Percentiles rank a stretch among this genome's conserved stretches.
phyloP scores from a whole-genome alignment of 176 grass and related monocot species.

The Oryza glaberrima region DNA sequence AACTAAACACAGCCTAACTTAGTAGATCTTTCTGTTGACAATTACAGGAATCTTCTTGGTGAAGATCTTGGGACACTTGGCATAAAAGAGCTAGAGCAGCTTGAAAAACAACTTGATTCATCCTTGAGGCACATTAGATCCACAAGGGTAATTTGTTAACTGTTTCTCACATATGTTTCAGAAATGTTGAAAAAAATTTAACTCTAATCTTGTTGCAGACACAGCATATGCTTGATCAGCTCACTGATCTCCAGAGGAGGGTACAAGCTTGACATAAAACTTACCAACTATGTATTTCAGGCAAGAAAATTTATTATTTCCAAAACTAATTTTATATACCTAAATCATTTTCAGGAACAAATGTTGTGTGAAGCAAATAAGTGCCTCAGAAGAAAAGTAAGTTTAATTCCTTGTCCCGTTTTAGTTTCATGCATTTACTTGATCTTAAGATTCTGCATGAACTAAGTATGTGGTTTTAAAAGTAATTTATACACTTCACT shows the following conservation, averaged over 20 bases:
- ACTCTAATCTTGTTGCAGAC: constrained; percentile 54
- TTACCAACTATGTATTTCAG: neutral
- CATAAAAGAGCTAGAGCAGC: constrained; percentile 80
- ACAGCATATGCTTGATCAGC: constrained; percentile 77
- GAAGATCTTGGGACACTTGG: constrained; percentile 71
- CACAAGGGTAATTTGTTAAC: constrained; percentile 61
- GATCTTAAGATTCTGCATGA: neutral
- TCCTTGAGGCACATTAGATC: constrained; percentile 96
- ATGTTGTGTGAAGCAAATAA: constrained; percentile 81
- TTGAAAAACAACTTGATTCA: constrained; percentile 89
- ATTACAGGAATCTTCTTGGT: constrained; percentile 87
- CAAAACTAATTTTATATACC: constrained; percentile 16
- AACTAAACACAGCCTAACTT: no score
- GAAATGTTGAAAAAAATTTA: neutral
- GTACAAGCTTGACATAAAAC: constrained; percentile 22
- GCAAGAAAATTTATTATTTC: neutral
- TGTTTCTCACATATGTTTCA: neutral
- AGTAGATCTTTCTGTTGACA: constrained; percentile 1
- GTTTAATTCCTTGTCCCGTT: neutral
- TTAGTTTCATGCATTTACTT: neutral
- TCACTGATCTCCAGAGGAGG: constrained; percentile 73
- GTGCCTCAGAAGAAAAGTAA: constrained; percentile 81
- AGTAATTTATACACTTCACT: neutral
- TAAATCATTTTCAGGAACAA: constrained; percentile 64
- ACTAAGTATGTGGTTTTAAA: neutral